Evolutionary conservation across 2,329 filamentous ascomycete species (phyloP), one percentile per base, ranked within the genome.

Genomic region (Aspergillus sp.): DNA sequence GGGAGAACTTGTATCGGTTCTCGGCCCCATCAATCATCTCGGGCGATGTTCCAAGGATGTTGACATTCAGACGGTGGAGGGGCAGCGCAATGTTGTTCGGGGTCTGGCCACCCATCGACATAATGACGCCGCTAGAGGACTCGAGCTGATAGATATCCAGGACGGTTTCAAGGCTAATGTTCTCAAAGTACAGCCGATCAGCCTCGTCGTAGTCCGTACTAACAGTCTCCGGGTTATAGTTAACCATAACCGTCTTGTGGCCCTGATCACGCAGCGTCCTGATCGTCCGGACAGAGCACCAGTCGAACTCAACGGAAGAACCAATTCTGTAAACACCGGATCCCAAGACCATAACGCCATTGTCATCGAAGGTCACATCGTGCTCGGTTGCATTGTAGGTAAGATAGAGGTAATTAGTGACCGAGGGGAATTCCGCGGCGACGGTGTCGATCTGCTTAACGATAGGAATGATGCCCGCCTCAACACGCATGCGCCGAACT

Each of bases 371-470:
- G 10, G 58, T 56, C 34, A 96, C 69, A 50, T 98, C 91, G 45
- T 83, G 80, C 60, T 89, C 82, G 0, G 78, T 79, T 10, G 83
- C 89, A 53, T 95, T 95, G 69, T 96, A 96, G 0, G 91, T 96
- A 40, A 93, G 69, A 62, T 96, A 96, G 8, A 96, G 74, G 56
- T 98, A 98, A 64, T 98, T 96, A 13, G 91, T 96, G 46, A 76
- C 81, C 4, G 86, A 83, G 5, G 89, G 89, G 68, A 95, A 96
- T 61, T 98, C 91, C 11, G 88, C 91, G 30, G 91, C 91, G 29
- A 98, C 91, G 0, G 91, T 98, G 65, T 98, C 91, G 38, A 98
- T 96, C 66, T 96, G 89, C 73, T 96, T 96, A 34, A 95, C 89
- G 40, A 86, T 81, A 0, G 91, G 91, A 43, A 76, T 75, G 49